Base-by-base conservation (phyloP, 345 rosid genomes). In the Acer yangbiense region DNA sequence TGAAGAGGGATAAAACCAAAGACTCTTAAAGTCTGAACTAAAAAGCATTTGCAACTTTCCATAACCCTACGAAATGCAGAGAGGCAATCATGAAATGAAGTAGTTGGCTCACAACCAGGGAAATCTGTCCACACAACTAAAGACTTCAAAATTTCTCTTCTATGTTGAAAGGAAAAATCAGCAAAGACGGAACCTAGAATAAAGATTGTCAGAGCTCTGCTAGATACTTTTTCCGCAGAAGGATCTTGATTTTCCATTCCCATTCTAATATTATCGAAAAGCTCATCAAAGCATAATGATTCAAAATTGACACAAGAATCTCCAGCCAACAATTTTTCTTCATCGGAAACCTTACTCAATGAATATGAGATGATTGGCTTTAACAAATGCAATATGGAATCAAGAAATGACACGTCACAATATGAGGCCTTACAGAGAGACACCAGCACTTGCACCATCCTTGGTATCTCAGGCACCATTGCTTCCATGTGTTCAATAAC, bases 291-390 rank as follows among this genome's bases (percentile, higher is more conserved):
- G 86, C 97, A 93, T 67, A 93, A 77, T 27, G 92, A 86, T 81
- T 93, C 97, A 73, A 93, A 93, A 83, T 85, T 86, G 69, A 85
- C 89, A 79, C 92, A 88, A 14, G 87, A 75, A 79, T 91, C 89
- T 76, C 86, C 88, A 79, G 80, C 81, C 63, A 82, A 54, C 17
- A 69, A 48, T 74, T 82, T 84, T 77, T 87, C 93, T 81, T 86
- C 94, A 76, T 84, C 83, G 58, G 88, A 84, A 39, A 80, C 88
- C 80, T 88, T 89, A 55, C 57, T 79, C 69, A 93, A 83, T 35
- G 97, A 87, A 85, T 89, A 88, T 35, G 94, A 87, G 62, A 93
- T 88, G 73, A 93, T 90, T 46, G 97, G 97, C 86, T 88, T 89
- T 79, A 93, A 79, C 69, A 91, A 68, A 58, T 44, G 74, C 77